Evolutionary conservation across 768 basidiomycete genomes (phyloP), one percentile per base, ranked within the genome.

Genomic region (Kwoniella pini): DNA sequence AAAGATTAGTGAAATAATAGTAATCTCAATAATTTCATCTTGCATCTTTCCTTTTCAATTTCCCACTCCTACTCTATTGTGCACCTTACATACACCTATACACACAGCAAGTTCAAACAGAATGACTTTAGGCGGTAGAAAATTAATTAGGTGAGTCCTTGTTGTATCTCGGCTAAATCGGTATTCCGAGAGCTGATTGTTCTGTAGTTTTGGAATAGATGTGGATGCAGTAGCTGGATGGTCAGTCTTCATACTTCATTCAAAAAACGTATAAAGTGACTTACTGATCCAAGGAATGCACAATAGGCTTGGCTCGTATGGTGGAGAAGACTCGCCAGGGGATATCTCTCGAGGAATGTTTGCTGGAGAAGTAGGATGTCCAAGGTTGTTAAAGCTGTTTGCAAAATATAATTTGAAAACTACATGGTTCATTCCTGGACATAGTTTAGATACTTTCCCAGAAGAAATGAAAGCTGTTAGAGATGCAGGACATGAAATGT

Each of bases 391-490:
- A 65, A 88, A 87, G 76, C 77, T 89, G 21, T 88, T 89, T 78
- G 79, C 82, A 30, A 88, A 88, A 77, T 87, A 87, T 71, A 80
- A 81, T n/a, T 85, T 84, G 61, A 82, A 79, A 74, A 85, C 87
- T 22, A 87, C 85, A 10, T 88, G 87, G 87, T 89, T 88, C 74
- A 88, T 88, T 54, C 87, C 87, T 24, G 88, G 87, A 83, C 88
- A 90, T 66, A 86, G 85, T 62, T 77, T 89, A 53, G 88, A 89
- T 67, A 88, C 88, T 0, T 89, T 89, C 73, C 87, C 87, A 0
- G 80, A 85, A 46, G 80, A 88, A 73, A 86, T 87, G 83, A 85
- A 83, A 33, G 83, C 84, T 3, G 85, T 88, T 11, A 80, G 87
- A 13, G 88, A 88, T 71, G 85, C 85, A 17, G 87, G 87, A 0